Percentiles rank a stretch among this genome's conserved stretches.
These are phyloP conservation scores for Colletotrichum shisoi DNA, from an alignment of 2,329 filamentous ascomycete species.

Conservation along the genomic window DNA sequence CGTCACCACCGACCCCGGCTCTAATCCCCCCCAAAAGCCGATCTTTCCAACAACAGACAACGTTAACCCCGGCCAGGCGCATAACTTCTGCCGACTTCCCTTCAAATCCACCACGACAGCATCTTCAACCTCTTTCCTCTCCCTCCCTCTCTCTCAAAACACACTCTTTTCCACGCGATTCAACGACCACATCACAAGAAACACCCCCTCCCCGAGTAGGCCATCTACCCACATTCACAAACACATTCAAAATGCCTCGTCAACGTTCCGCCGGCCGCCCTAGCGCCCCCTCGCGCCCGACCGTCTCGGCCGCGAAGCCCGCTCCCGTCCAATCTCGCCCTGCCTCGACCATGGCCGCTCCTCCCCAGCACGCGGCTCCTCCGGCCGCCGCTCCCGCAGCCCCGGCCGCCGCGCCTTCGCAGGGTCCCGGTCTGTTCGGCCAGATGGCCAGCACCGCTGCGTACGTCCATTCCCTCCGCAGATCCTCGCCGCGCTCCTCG, in stretches of 20 bases:
- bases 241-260: slow-evolving; percentile 72
- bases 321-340: slow-evolving; percentile 71
- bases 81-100: slow-evolving; percentile 37
- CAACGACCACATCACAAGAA: neutral
- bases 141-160: slow-evolving; percentile 39
- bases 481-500: neutral
- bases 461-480: slow-evolving; percentile 65
- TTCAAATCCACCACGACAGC: slow-evolving; percentile 42
- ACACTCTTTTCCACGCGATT: neutral
- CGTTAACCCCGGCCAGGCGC: slow-evolving; percentile 21
- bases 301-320: slow-evolving; percentile 65
- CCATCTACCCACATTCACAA: slow-evolving; percentile 25
- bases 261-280: slow-evolving; percentile 71
- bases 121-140: slow-evolving; percentile 40
- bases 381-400: slow-evolving; percentile 54
- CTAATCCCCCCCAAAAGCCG: slow-evolving; percentile 21
- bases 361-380: slow-evolving; percentile 49
- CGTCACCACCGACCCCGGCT: slow-evolving; percentile 25
- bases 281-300: slow-evolving; percentile 68
- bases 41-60: slow-evolving; percentile 18
- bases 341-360: slow-evolving; percentile 71
- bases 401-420: slow-evolving; percentile 59
- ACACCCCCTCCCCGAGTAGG: slow-evolving; percentile 21
- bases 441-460: slow-evolving; percentile 98
- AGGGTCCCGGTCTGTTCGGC: slow-evolving; percentile 86